A percentile compares a stretch with the other conserved stretches of the same genome.
These are phyloP conservation scores for Phyllosticta citrichinensis DNA, from an alignment of 2,329 filamentous ascomycete species.

Conservation along the genomic window DNA sequence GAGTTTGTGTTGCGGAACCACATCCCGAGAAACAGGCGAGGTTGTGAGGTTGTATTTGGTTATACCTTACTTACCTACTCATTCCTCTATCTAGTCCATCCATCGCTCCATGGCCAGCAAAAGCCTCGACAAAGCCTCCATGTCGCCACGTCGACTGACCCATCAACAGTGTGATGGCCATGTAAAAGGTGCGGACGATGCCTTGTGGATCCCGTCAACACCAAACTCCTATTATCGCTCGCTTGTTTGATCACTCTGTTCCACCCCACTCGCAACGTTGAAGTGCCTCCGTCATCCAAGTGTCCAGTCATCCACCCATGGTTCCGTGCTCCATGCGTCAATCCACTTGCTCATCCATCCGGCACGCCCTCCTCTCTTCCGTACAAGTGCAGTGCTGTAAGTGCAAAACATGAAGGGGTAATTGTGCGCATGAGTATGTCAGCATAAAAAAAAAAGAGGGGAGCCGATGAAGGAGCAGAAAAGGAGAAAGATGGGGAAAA, in stretches of 20 bases:
- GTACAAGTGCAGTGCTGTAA: neutral
- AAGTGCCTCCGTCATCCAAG: neutral
- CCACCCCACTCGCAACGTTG: neutral
- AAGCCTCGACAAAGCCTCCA: no score
- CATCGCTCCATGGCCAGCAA: no score
- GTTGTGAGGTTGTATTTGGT: no score
- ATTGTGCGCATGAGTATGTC: neutral
- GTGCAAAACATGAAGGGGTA: neutral
- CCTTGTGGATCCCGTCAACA: neutral
- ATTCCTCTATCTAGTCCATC: no score
- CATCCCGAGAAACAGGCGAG: no score
- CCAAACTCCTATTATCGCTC: neutral
- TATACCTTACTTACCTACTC: no score
- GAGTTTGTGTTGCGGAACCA: no score
- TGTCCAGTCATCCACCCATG: no score
- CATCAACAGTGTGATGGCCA: no score
- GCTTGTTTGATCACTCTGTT: neutral
- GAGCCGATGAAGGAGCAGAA: neutral
- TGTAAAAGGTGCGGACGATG: neutral
- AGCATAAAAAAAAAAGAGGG: neutral
- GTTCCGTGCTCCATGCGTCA: neutral
- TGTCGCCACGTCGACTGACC: no score
- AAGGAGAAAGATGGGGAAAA: neutral
- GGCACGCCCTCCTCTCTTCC: neutral
- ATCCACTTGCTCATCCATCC: neutral